Evolutionary conservation across 2,329 filamentous ascomycete species (phyloP).

Genomic region (Aspergillus fijiensis): DNA sequence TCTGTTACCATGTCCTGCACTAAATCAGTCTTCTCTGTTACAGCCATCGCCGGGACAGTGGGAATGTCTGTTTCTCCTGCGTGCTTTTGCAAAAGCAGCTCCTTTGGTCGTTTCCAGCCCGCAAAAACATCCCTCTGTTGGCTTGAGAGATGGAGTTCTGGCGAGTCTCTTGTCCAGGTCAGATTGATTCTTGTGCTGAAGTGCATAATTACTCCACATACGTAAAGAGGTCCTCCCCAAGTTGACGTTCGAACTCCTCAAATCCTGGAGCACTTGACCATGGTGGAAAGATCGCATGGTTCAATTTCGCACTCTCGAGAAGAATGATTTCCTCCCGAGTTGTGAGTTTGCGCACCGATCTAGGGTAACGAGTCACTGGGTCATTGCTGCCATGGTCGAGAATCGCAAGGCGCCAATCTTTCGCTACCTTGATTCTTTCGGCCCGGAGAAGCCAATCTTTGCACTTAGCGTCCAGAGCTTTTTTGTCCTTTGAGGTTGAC

Average conservation of each 20-base stretch:
- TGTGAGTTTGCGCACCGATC: constrained; percentile 61
- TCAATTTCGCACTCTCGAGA: constrained; percentile 72
- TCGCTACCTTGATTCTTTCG: constrained; percentile 67
- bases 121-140: constrained; percentile 74
- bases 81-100: constrained; percentile 56
- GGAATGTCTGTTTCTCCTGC: constrained; percentile 25
- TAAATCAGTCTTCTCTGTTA: constrained; percentile 67
- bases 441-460: constrained; percentile 68
- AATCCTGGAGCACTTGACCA: constrained; percentile 68
- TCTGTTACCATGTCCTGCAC: constrained; percentile 96
- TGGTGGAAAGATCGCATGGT: constrained; percentile 79
- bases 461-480: constrained; percentile 66
- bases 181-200: constrained; percentile 20
- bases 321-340: constrained; percentile 75
- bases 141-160: constrained; percentile 69
- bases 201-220: constrained; percentile 42
- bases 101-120: constrained; percentile 75
- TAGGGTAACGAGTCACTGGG: constrained; percentile 46
- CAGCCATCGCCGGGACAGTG: constrained; percentile 55
- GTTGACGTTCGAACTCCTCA: constrained; percentile 59
- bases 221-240: constrained; percentile 60
- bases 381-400: constrained; percentile 24
- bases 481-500: constrained; percentile 61
- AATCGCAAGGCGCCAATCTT: constrained; percentile 31
- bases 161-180: constrained; percentile 59